These are phyloP conservation scores for Sabuloglossum arenarium DNA, from an alignment of 495 filamentous ascomycete species.

Conservation along the genomic window DNA sequence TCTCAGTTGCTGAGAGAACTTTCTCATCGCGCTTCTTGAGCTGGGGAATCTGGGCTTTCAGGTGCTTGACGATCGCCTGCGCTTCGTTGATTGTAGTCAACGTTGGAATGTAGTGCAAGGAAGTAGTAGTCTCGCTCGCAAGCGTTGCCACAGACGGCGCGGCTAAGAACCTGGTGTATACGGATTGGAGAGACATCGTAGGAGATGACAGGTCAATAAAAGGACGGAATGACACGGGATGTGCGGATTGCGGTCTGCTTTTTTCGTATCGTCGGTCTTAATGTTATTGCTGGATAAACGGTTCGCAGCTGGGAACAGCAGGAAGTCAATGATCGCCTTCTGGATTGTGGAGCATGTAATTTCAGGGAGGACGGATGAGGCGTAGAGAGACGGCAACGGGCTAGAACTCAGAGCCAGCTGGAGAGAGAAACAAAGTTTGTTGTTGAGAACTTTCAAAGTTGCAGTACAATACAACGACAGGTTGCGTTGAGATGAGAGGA, in stretches of 20 bases:
- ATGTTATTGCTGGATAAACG: background rate
- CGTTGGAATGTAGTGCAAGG: constrained; percentile 77
- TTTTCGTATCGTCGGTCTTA: background rate
- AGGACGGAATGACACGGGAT: background rate
- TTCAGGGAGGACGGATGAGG: background rate
- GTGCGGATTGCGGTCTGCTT: background rate
- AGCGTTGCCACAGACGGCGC: background rate
- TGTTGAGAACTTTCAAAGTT: background rate
- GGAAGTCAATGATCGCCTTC: background rate
- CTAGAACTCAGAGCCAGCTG: background rate
- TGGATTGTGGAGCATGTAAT: background rate
- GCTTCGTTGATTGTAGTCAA: constrained; percentile 47
- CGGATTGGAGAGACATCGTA: constrained; percentile 6
- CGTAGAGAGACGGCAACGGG: background rate
- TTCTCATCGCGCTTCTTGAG: constrained; percentile 65
- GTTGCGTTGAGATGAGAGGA: background rate
- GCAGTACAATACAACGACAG: background rate
- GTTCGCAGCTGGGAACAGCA: background rate
- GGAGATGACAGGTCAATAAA: background rate
- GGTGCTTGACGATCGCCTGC: constrained; percentile 57
- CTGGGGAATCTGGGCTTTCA: constrained; percentile 39
- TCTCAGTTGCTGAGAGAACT: constrained; percentile 50
- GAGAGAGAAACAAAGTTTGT: background rate
- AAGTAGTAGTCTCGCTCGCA: background rate
- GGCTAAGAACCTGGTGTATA: constrained; percentile 3